phyloP scores from a whole-genome alignment of 208 protist genomes.

The Leishmania martiniquensis region DNA sequence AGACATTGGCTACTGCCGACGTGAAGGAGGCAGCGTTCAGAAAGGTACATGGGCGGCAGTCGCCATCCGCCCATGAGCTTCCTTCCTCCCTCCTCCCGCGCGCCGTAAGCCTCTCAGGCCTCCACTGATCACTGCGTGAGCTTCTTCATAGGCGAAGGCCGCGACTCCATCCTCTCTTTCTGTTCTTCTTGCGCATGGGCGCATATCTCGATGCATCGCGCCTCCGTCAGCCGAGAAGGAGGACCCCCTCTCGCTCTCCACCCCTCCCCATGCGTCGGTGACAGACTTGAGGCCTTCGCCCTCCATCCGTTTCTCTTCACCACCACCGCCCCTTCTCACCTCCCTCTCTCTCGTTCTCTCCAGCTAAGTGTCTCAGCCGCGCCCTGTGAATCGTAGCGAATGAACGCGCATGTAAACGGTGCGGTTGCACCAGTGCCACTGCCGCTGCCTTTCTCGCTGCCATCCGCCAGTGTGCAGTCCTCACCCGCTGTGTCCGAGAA shows the following conservation, averaged over 20 bases:
- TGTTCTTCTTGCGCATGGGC: too few relatives aligned
- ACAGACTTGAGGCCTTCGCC: background rate
- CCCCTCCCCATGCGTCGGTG: constrained; percentile 6
- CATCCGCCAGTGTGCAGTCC: background rate
- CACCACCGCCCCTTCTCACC: background rate
- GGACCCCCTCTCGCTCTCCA: too few relatives aligned
- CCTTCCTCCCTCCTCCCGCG: background rate
- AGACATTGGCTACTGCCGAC: background rate
- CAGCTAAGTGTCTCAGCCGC: background rate
- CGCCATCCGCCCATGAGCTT: background rate
- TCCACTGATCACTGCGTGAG: too few relatives aligned
- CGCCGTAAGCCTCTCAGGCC: too few relatives aligned
- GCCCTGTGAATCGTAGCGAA: background rate
- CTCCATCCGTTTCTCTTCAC: background rate
- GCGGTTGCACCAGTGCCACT: background rate
- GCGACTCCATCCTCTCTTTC: too few relatives aligned
- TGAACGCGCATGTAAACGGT: background rate
- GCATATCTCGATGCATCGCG: background rate
- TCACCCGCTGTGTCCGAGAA: background rate
- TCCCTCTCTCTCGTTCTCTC: constrained; percentile 4
- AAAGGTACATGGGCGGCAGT: background rate
- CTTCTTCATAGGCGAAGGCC: too few relatives aligned
- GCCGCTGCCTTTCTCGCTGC: background rate
- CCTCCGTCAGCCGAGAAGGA: too few relatives aligned
- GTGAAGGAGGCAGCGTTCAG: background rate